Evolutionary conservation across 306 rosid species (phyloP).

Genomic region (Begonia loranthoides): DNA sequence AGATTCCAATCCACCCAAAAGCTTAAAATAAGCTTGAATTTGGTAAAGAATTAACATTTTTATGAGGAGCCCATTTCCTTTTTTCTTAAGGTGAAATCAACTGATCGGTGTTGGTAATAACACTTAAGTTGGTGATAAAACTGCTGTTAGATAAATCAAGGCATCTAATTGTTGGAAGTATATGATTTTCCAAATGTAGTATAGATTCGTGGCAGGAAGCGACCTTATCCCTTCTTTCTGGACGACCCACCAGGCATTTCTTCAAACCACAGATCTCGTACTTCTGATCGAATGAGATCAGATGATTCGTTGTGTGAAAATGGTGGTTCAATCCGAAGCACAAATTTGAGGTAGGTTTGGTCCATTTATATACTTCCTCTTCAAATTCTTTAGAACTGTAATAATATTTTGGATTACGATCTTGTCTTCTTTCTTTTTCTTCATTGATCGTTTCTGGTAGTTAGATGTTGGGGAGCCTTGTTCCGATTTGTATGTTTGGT

Average conservation of each 20-base stretch:
- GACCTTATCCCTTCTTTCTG: slow-evolving; percentile 46
- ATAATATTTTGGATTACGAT: too few relatives aligned
- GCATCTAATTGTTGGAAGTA: background rate
- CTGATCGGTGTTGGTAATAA: background rate
- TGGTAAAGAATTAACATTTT: too few relatives aligned
- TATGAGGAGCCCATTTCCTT: too few relatives aligned
- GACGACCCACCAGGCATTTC: slow-evolving; percentile 26
- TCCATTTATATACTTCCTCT: slow-evolving; percentile 15
- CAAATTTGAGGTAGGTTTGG: slow-evolving; percentile 14
- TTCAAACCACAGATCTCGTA: slow-evolving; percentile 24
- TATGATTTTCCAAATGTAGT: slow-evolving; percentile 7
- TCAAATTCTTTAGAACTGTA: slow-evolving; percentile 24
- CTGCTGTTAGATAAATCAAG: background rate
- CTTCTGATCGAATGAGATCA: slow-evolving; percentile 27
- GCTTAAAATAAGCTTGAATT: background rate
- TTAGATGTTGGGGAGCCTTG: too few relatives aligned
- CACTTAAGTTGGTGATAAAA: too few relatives aligned
- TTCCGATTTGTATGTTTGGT: too few relatives aligned
- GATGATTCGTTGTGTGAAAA: slow-evolving; percentile 15
- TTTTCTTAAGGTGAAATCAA: slow-evolving; percentile 1
- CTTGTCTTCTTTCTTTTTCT: too few relatives aligned
- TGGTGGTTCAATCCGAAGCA: too few relatives aligned
- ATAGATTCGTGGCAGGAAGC: slow-evolving; percentile 55
- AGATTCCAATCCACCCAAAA: too few relatives aligned
- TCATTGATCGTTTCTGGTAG: too few relatives aligned